A percentile compares a stretch with the other conserved stretches of the same genome.
Conservation (phyloP, 306 rosid genomes). For the Vachellia pachyceras region DNA sequence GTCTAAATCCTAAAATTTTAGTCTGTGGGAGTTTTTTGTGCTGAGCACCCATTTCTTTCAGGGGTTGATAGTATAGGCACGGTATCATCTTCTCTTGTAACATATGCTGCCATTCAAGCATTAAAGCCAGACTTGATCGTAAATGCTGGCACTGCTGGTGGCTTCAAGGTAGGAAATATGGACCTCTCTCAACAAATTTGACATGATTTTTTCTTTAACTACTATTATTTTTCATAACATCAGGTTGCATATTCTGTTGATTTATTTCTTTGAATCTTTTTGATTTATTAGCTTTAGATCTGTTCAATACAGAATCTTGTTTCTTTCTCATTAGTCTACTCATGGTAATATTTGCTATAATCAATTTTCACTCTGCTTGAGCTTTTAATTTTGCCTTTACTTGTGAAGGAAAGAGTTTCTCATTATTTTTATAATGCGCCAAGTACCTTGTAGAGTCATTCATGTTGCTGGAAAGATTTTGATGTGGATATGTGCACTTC, state of each 20-base stretch:
- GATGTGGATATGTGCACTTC: conserved; percentile 15
- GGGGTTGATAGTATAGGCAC: conserved; percentile 98
- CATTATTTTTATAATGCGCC: background rate
- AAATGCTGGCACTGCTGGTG: conserved; percentile 98
- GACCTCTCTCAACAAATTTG: background rate
- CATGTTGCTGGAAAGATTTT: conserved; percentile 28
- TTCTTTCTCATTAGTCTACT: background rate
- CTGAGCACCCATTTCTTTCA: conserved; percentile 50
- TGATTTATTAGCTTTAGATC: conserved; percentile 6
- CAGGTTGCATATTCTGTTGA: background rate
- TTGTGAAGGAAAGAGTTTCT: background rate
- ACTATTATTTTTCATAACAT: background rate
- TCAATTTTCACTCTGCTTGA: background rate
- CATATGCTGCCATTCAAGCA: conserved; percentile 92
- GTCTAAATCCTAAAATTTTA: no score
- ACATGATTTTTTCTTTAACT: background rate
- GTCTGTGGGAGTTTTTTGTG: background rate
- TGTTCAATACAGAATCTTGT: background rate
- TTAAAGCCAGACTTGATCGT: conserved; percentile 85
- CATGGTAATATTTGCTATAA: background rate
- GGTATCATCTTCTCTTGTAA: conserved; percentile 75
- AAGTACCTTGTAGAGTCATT: background rate
- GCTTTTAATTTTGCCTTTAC: background rate
- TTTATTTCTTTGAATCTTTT: conserved; percentile 13
- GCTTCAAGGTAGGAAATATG: conserved; percentile 68